Conservation (phyloP, 441 rosid genomes). For the Aquilaria agallochum region DNA sequence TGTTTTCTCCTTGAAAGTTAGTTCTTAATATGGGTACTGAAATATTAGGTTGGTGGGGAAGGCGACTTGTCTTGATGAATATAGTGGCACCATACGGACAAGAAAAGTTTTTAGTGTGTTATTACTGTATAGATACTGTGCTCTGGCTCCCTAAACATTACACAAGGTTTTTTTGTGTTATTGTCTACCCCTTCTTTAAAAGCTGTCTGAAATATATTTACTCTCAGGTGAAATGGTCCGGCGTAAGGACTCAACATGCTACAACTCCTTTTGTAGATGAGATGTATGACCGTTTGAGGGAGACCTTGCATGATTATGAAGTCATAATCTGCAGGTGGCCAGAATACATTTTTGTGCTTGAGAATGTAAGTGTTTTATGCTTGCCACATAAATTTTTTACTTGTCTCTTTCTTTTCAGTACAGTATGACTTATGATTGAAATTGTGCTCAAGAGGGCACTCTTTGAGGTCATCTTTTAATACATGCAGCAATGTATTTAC, state of each 20-base stretch:
- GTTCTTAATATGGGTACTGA: not conserved
- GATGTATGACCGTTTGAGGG: slow-evolving; percentile 81
- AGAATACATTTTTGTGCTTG: slow-evolving; percentile 84
- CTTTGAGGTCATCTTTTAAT: too few relatives aligned
- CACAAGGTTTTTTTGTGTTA: slow-evolving; percentile 3
- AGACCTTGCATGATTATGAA: slow-evolving; percentile 80
- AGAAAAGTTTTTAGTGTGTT: not conserved
- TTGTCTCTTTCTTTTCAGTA: too few relatives aligned
- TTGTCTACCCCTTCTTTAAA: not conserved
- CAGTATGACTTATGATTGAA: too few relatives aligned
- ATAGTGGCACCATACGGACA: slow-evolving; percentile 4
- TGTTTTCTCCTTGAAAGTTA: slow-evolving; percentile 1
- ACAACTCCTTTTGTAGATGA: slow-evolving; percentile 96
- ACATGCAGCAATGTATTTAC: too few relatives aligned
- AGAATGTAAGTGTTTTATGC: slow-evolving; percentile 55
- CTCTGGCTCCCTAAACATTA: not conserved
- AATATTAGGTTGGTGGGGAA: slow-evolving; percentile 8
- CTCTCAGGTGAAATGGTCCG: slow-evolving; percentile 94
- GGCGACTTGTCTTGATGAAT: not conserved
- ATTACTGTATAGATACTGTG: not conserved
- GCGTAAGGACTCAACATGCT: slow-evolving; percentile 89
- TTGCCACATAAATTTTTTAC: too few relatives aligned
- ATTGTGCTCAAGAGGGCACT: too few relatives aligned
- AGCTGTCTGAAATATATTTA: slow-evolving; percentile 16
- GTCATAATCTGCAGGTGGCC: slow-evolving; percentile 98